Base-by-base conservation (phyloP, 1,284 basidiomycete species). In the Vanrija sp. region DNA sequence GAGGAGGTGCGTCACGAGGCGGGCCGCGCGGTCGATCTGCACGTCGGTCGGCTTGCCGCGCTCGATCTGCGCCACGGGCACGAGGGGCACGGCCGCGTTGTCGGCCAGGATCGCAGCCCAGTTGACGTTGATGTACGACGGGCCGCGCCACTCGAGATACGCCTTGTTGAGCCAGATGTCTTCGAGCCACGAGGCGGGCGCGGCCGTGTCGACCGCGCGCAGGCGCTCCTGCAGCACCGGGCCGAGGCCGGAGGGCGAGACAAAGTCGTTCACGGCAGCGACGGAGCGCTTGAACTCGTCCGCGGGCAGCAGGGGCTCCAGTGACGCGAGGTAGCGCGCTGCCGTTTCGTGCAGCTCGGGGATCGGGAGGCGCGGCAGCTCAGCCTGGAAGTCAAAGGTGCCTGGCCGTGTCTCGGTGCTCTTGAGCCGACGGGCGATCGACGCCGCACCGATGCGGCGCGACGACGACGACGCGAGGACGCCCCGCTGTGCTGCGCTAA, bases 151-250 rank as follows among this genome's bases (percentile, higher is more conserved):
- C 29, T 57, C 55, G 47, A 57, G 51, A 48, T 57, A 57, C 28
- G 55, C 55, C 55, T 57, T 57, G 3, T 49, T 42, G 38, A 57
- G 55, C 55, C 55, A 57, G 28, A 57, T 57, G 43, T 57, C 51
- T 47, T 57, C 55, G 55, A 57, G 55, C 55, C 55, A 57, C 25
- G 46, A 49, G 44, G 49, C 43, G 4, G 51, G 47, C 18, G 55
- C 55, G 16, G 51, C 51, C 43, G 45, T 43, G 51, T 57, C 55
- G 51, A 57, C 43, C 16, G 25, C 55, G 9, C 45, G 47, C 43
- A 57, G 51, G 23, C 55, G 55, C 29, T 34, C 16, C 51, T 57
- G 55, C 6, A 57, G 51, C 21, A 43, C 51, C 16, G 55, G 55
- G 28, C 55, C 55, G 14, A 57, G 42, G 18, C 55, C 55, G 3